Base-by-base conservation (phyloP, 2,329 filamentous ascomycete species). In the Passalora sequoiae region DNA sequence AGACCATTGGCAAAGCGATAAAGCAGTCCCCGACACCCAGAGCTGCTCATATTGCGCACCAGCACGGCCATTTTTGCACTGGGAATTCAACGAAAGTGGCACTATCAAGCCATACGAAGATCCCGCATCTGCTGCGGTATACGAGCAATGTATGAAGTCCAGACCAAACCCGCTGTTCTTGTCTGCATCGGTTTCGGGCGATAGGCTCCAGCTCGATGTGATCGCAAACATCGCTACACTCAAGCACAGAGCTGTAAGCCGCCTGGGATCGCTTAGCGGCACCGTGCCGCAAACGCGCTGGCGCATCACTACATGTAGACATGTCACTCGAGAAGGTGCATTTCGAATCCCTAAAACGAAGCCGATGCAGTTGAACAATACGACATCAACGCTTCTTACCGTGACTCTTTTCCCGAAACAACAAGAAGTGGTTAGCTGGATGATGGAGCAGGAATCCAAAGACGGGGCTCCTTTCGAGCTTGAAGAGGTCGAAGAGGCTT, bases 391-490 rank as follows among this genome's bases (percentile, higher is more conserved):
- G 3, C 33, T 12, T 22, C 3, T 48, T 44, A 47, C 39, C 39
- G 48, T 59, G 43, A n/a, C 50, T 2, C 61, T 83, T 2, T 70
- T 72, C 4, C 61, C 64, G 0, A 73, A 78, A 22, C 81, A 85
- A 49, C 58, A 69, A 4, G 66, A 69, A 13, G 77, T 75, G 2
- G 60, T 85, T 2, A 50, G 60, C 0, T 85, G 81, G 81, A 83
- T 82, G 78, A 56, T 68, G 7, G 13, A 50, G 0, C 76, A 80
- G 58, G 81, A 84, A 8, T 13, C n/a, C 20, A 17, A 7, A 6
- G 44, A 59, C 1, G 59, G 64, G 2, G 47, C 60, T 1, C 49
- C 59, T 0, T 81, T 80, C 47, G 46, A 63, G 1, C 68, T 80
- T 45, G 68, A 75, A 49, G 79, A 80, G 52, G 60, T 74, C 0